Base-by-base conservation (phyloP, 441 rosid species). In the Populus hybrid region DNA sequence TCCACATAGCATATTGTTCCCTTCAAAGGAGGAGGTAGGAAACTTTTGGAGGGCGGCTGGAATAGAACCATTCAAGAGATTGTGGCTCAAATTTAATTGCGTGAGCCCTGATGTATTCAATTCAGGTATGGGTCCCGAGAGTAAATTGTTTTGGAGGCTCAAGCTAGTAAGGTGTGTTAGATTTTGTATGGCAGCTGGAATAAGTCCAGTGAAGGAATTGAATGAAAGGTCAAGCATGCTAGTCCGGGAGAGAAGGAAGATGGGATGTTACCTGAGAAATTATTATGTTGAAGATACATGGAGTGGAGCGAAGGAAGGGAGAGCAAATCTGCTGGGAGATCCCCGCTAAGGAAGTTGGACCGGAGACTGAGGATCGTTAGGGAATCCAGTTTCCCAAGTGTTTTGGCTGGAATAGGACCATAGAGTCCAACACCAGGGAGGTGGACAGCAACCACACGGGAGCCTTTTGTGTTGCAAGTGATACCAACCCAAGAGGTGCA, bases 401-500 rank as follows among this genome's bases (percentile, higher is more conserved):
- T 91, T 79, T 93, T 91, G 72, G 86, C 82, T 6, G 98, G 97
- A 78, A 95, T 86, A 61, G 86, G 89, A 53, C 98, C 98, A 34
- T 78, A 77, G 77, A 95, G 84, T n/a, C 98, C 98, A 59, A 87
- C 82, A 0, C 88, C 99, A 2, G 98, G 99, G 59, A 95, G 85
- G 79, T 92, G 87, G 59, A 95, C 86, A 16, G 92, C 85, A 50
- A 83, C 24, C 59, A 95, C 83, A 8, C 84, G 94, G 63, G 97
- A 85, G 63, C 77, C 79, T 72, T 89, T 88, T 66, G 24, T 71
- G 67, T 78, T 85, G 71, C 99, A 95, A 64, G 89, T 79, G n/a
- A 95, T 84, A 72, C 99, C 99, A 18, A 83, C 80, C 98, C 99
- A 95, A 69, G 84, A 78, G 18, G 76, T 78, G 85, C 99, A 94